Conservation (phyloP, 257 asterid genomes). For the Solanum rostratum region DNA sequence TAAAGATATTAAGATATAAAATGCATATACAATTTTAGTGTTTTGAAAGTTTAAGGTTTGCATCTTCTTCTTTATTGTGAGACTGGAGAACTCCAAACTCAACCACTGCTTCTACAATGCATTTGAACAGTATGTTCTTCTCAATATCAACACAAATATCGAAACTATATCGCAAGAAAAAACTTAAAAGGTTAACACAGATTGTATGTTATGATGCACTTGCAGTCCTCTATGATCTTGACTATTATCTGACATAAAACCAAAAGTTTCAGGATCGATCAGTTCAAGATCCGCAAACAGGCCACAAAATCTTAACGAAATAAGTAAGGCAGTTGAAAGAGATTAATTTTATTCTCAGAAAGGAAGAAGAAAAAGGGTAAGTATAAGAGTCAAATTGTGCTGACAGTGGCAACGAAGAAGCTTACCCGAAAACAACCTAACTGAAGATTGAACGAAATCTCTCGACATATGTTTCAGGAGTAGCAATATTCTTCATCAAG, state of each 20-base stretch:
- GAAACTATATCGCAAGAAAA: not conserved
- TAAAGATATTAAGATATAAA: not conserved
- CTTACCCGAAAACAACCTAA: conserved; percentile 32
- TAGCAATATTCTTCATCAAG: not conserved
- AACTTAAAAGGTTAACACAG: not conserved
- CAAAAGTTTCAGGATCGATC: not conserved
- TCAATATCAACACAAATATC: not conserved
- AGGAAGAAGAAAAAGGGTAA: not conserved
- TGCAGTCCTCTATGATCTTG: not conserved
- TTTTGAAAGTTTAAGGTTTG: not conserved
- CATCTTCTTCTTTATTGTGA: not conserved
- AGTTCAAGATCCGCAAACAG: conserved; percentile 1
- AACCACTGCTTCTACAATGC: not conserved
- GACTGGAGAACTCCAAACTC: not conserved
- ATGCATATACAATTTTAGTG: not conserved
- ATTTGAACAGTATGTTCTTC: not conserved
- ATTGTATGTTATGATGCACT: not conserved
- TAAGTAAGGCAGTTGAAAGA: not conserved
- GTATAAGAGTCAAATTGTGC: not conserved
- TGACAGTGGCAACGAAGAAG: conserved; percentile 7
- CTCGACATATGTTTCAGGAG: conserved; percentile 27
- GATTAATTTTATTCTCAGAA: not conserved
- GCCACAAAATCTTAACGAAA: not conserved
- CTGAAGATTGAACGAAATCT: conserved; percentile 10
- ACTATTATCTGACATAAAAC: not conserved